Evolutionary conservation across 2,329 filamentous ascomycete species (phyloP).

Genomic region (Xylaria sp.): DNA sequence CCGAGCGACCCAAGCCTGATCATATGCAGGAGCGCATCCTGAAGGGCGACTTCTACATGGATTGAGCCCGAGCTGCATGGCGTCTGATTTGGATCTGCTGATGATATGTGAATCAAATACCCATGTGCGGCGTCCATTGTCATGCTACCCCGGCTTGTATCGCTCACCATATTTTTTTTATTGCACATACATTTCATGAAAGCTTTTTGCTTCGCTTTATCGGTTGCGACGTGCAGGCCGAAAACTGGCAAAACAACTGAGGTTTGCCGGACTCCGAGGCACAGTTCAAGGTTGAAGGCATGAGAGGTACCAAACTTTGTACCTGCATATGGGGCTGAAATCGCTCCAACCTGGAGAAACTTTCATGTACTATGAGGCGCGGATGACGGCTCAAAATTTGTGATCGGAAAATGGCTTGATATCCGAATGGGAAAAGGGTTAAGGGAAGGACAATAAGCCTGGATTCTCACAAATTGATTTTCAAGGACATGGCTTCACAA

Average conservation of each 20-base stretch:
- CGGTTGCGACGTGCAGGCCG: constrained; percentile 8
- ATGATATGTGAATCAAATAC: constrained; percentile 8
- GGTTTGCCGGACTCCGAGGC: not conserved
- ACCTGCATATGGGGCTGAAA: not conserved
- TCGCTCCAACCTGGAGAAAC: not conserved
- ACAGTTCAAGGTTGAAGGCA: constrained; percentile 11
- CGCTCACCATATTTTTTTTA: not conserved
- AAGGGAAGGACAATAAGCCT: not conserved
- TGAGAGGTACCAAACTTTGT: not conserved
- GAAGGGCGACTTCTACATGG: constrained; percentile 98
- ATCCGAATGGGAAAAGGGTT: constrained; percentile 5
- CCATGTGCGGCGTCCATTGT: not conserved
- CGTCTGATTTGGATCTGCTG: not conserved
- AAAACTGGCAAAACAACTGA: constrained; percentile 10
- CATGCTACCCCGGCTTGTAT: not conserved
- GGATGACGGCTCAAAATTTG: not conserved
- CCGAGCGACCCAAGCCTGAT: constrained; percentile 79
- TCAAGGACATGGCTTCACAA: not conserved
- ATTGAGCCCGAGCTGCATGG: constrained; percentile 61
- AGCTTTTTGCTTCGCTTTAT: constrained; percentile 19
- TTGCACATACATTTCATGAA: constrained; percentile 11
- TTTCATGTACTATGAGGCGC: constrained; percentile 13
- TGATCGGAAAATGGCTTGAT: constrained; percentile 16
- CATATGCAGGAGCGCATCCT: constrained; percentile 96
- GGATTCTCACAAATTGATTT: constrained; percentile 8